These are phyloP conservation scores for Microbotryum scabiosae DNA, from an alignment of 1,284 basidiomycete genomes.

Conservation along the genomic window DNA sequence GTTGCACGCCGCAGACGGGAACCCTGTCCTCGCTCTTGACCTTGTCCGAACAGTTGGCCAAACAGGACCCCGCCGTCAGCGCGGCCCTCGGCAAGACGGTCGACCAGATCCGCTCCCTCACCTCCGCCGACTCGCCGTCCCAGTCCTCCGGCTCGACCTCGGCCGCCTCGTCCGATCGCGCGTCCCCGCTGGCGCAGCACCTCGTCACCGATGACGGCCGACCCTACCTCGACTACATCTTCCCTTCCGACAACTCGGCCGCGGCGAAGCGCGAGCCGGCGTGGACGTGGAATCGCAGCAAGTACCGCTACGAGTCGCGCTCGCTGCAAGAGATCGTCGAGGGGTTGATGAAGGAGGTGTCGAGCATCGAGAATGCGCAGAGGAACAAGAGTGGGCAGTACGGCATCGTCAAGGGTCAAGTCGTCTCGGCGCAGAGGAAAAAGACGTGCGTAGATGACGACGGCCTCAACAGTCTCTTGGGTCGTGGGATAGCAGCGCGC, in stretches of 20 bases:
- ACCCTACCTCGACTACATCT: slow-evolving; percentile 31
- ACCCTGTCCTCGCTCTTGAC: slow-evolving; percentile 84
- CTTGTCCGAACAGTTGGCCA: slow-evolving; percentile 86
- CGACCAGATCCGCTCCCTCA: slow-evolving; percentile 80
- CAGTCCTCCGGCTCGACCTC: background rate
- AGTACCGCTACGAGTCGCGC: slow-evolving; percentile 31
- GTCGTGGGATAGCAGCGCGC: background rate
- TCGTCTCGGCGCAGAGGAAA: slow-evolving; percentile 90
- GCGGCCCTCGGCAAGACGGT: slow-evolving; percentile 82
- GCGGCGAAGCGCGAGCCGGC: background rate
- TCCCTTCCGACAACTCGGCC: slow-evolving; percentile 2
- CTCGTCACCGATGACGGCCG: slow-evolving; percentile 34
- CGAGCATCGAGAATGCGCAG: slow-evolving; percentile 41
- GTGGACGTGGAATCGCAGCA: slow-evolving; percentile 33
- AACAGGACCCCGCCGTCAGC: slow-evolving; percentile 83
- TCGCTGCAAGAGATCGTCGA: slow-evolving; percentile 31
- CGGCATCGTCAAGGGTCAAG: slow-evolving; percentile 84
- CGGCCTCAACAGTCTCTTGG: background rate
- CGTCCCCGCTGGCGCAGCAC: slow-evolving; percentile 43
- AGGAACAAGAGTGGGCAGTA: slow-evolving; percentile 78
- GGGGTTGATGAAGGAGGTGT: slow-evolving; percentile 28
- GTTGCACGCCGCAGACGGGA: slow-evolving; percentile 60
- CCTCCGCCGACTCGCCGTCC: slow-evolving; percentile 4
- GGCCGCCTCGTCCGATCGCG: slow-evolving; percentile 8
- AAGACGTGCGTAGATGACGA: slow-evolving; percentile 58